Base-by-base conservation (phyloP, 1,284 basidiomycete genomes). In the Cryptococcus depauperatus region DNA sequence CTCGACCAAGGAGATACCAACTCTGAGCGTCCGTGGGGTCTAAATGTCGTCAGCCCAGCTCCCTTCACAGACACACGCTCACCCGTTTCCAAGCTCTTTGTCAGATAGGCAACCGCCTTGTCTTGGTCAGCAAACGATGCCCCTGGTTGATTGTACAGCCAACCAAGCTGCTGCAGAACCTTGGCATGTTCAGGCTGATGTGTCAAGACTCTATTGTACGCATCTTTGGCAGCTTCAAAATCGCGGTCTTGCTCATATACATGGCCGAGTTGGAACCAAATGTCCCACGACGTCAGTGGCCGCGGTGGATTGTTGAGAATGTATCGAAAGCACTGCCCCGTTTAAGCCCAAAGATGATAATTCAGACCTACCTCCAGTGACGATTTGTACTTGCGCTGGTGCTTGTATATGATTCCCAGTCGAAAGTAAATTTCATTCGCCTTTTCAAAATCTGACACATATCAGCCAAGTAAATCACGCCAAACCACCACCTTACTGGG, bases 181-280 rank as follows among this genome's bases (percentile, higher is more conserved):
- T 97, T 98, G 38, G 91, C 91, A 59, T 98, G 93, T 14, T 81
- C 80, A 1, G 91, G 90, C 61, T 93, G 96, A 61, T 96, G 91
- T 46, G 77, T 76, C 2, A 98, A 82, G 7, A 98, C 95, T n/a
- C 86, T 84, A 64, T 96, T 91, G 62, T 98, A 98, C 0, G 95
- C 92, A 54, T 96, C 90, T 57, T 91, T 89, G 1, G 95, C 93
- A 41, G 79, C 79, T 37, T 79, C 77, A 71, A 87, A 86, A 87
- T 96, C 67, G 9, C 37, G 37, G 40, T 69, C 64, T 28, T 67
- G 62, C 71, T 98, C 95, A 62, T 91, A 91, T 16, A 98, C 93
- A 65, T 98, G 95, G 1, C 95, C 93, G 52, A 98, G 96, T 73
- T 99, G 95, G 79, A 98, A 98, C 89, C 91, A 97, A 54, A 99